These are phyloP conservation scores for Rhododendron ovatum DNA, from an alignment of 148 eudicot species.

Conservation along the genomic window DNA sequence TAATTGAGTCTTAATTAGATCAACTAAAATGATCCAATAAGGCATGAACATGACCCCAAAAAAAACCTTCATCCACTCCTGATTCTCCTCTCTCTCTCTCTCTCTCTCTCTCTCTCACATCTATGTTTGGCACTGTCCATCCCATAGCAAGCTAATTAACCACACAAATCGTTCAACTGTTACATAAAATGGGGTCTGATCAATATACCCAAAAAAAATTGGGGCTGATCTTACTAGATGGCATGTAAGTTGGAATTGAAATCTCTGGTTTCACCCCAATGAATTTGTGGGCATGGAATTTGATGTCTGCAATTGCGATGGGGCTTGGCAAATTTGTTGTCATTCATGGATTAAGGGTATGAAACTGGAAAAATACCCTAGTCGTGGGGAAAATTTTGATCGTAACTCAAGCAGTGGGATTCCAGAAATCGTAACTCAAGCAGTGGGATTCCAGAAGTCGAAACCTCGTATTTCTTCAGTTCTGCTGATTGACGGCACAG, in stretches of 20 bases:
- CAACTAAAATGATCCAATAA: too few species aligned
- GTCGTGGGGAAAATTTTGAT: not conserved
- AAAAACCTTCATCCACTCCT: too few species aligned
- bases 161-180: too few species aligned
- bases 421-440: too few species aligned
- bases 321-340: not conserved
- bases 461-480: not conserved
- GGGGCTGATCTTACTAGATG: not conserved
- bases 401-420: not conserved
- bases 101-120: too few species aligned
- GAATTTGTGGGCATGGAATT: not conserved
- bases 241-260: not conserved
- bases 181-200: too few species aligned
- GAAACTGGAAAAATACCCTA: not conserved
- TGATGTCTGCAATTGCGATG: not conserved
- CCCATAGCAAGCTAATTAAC: too few species aligned
- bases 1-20: too few species aligned
- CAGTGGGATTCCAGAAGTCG: slow-evolving; percentile 9
- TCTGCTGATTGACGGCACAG: not conserved
- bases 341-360: not conserved
- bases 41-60: too few species aligned
- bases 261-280: not conserved
- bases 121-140: too few species aligned
- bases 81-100: too few species aligned
- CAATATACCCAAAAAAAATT: too few species aligned